Percentiles rank a stretch among this genome's conserved stretches.
Evolutionary conservation across 2,329 filamentous ascomycete species (phyloP).

Genomic region (Microdochium nivale): DNA sequence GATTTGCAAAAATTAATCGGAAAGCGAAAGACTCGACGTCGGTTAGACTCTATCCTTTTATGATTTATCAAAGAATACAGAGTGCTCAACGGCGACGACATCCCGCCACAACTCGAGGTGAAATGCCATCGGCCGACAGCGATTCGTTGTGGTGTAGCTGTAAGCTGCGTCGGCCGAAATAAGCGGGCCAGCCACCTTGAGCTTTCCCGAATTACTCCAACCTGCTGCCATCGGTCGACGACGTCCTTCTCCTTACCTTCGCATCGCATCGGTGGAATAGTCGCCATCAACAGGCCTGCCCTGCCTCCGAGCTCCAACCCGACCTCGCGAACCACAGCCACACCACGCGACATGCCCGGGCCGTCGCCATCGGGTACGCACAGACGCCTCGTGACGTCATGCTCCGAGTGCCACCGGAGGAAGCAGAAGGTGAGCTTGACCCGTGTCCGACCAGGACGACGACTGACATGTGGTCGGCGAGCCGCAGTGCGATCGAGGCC

Average conservation of each 20-base stretch:
- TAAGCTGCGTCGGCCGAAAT: neutral
- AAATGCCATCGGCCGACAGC: neutral
- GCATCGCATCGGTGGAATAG: too few species aligned
- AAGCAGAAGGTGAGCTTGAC: neutral
- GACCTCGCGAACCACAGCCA: neutral
- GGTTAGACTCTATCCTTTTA: too few species aligned
- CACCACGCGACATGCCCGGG: neutral
- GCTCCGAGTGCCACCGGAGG: neutral
- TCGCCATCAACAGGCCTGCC: too few species aligned
- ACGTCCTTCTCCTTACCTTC: too few species aligned
- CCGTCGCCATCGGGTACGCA: neutral
- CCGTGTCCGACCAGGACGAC: too few species aligned
- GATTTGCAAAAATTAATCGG: too few species aligned
- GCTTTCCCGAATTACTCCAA: neutral
- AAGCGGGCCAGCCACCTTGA: neutral
- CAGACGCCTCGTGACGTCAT: neutral
- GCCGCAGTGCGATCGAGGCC: too few species aligned
- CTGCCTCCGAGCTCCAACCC: too few species aligned
- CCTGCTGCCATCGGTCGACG: too few species aligned
- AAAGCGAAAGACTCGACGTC: too few species aligned
- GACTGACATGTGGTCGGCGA: too few species aligned
- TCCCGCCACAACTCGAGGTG: neutral
- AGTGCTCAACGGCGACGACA: neutral
- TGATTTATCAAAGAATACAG: too few species aligned
- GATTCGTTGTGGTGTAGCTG: neutral